Evolutionary conservation across 257 asterid genomes (phyloP).

Genomic region (Nicotiana tomentosiformis): DNA sequence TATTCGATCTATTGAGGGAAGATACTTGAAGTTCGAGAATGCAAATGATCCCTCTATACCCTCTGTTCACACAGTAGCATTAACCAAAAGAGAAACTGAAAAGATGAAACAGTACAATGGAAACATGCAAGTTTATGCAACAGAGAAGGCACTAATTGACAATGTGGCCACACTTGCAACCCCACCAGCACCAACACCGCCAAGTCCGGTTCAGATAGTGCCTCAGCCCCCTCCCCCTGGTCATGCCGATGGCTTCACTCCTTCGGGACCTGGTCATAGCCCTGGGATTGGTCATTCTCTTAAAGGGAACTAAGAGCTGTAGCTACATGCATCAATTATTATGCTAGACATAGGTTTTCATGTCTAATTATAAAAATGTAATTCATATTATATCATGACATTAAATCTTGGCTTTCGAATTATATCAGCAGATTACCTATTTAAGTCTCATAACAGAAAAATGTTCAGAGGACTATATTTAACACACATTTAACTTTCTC

Average conservation of each 20-base stretch:
- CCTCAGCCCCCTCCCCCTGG: conserved; percentile 38
- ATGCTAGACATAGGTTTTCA: background rate
- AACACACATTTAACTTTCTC: background rate
- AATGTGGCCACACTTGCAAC: conserved; percentile 8
- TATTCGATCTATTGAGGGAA: conserved; percentile 27
- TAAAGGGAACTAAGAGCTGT: background rate
- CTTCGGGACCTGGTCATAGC: conserved; percentile 20
- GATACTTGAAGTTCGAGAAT: conserved; percentile 22
- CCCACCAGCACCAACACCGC: conserved; percentile 17
- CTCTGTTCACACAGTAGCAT: background rate
- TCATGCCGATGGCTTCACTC: conserved; percentile 16
- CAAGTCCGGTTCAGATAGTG: conserved; percentile 11
- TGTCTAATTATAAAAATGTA: background rate
- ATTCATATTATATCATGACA: background rate
- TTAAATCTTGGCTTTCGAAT: background rate
- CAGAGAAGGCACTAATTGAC: background rate
- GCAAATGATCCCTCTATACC: conserved; percentile 2
- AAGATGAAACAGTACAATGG: background rate
- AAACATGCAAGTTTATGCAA: conserved; percentile 1
- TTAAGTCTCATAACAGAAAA: background rate
- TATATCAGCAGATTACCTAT: background rate
- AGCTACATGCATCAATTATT: background rate
- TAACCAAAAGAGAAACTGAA: background rate
- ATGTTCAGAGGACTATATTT: background rate
- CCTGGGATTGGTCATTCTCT: conserved; percentile 28